Conservation (phyloP, 768 basidiomycete genomes). For the Leucocoprinus leucothites region DNA sequence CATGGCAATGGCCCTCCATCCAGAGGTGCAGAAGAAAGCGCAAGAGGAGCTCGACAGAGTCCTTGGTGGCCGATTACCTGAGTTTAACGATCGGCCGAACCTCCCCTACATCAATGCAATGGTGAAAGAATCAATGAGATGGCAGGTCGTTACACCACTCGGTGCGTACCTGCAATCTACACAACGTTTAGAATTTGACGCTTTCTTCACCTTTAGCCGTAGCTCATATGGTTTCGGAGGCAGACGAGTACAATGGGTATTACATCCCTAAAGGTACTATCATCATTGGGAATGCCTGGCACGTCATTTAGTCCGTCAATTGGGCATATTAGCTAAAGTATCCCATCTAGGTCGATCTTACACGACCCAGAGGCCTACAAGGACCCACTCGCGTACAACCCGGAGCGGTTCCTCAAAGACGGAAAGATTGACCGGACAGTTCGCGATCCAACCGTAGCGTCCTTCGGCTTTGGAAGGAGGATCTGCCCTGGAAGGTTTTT, state of each 20-base stretch:
- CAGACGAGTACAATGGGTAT: slow-evolving; percentile 14
- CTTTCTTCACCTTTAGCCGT: background rate
- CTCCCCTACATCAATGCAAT: slow-evolving; percentile 28
- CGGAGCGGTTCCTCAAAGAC: slow-evolving; percentile 27
- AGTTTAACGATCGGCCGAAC: too few species aligned
- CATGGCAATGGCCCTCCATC: slow-evolving; percentile 10
- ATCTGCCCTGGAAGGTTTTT: slow-evolving; percentile 25
- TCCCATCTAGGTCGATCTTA: background rate
- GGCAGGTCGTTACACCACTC: slow-evolving; percentile 17
- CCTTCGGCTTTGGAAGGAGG: slow-evolving; percentile 30
- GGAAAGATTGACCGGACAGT: slow-evolving; percentile 20
- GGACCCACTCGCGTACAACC: slow-evolving; percentile 24
- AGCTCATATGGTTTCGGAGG: slow-evolving; percentile 1
- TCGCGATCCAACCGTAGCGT: slow-evolving; percentile 22
- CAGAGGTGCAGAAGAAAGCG: slow-evolving; percentile 12
- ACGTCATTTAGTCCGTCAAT: background rate
- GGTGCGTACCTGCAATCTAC: background rate
- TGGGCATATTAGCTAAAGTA: background rate
- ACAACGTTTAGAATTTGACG: background rate
- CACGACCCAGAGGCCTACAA: slow-evolving; percentile 16
- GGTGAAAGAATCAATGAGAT: slow-evolving; percentile 27
- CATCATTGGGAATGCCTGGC: slow-evolving; percentile 16
- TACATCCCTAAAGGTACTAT: slow-evolving; percentile 17
- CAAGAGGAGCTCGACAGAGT: slow-evolving; percentile 17
- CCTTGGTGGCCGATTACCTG: slow-evolving; percentile 34